A percentile compares a stretch with the other conserved stretches of the same genome.
These are phyloP conservation scores for Asterionellopsis glacialis DNA, from an alignment of 108 stramenopile species.

Conservation along the genomic window DNA sequence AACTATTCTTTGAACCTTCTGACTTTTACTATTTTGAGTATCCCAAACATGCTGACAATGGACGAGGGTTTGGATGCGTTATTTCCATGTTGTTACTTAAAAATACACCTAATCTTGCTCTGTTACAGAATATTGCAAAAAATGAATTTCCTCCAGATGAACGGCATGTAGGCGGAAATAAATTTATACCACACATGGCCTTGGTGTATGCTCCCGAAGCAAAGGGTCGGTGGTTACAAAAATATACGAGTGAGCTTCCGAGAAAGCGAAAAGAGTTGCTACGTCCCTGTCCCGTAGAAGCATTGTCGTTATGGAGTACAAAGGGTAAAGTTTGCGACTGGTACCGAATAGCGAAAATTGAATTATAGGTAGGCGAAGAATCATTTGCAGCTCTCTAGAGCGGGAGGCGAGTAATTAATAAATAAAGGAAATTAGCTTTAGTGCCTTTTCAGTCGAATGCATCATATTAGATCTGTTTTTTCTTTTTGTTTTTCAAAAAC, in stretches of 20 bases:
- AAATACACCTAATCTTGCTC: conserved; percentile 7
- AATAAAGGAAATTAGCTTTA: too few species aligned
- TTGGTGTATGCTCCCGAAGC: conserved; percentile 36
- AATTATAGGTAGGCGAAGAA: too few species aligned
- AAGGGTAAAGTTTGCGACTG: conserved; percentile 32
- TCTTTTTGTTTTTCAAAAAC: too few species aligned
- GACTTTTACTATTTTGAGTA: conserved; percentile 38
- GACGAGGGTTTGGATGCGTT: conserved; percentile 37
- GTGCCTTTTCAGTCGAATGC: too few species aligned
- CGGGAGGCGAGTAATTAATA: too few species aligned
- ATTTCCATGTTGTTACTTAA: conserved; percentile 27
- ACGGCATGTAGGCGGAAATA: conserved; percentile 14
- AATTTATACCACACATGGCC: conserved; percentile 40
- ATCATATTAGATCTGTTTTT: too few species aligned
- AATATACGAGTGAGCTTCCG: conserved; percentile 14
- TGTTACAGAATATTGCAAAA: conserved; percentile 23
- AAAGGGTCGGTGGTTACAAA: conserved; percentile 18
- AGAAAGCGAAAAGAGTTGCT: conserved; percentile 6
- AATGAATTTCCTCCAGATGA: conserved; percentile 35
- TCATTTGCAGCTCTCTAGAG: too few species aligned
- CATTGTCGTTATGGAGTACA: conserved; percentile 32
- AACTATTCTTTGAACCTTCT: conserved; percentile 16
- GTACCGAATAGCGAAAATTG: conserved; percentile 23
- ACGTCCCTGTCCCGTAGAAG: not conserved
- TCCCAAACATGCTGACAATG: conserved; percentile 33